Conservation (phyloP, 805 yeast genomes). For the Saccharomycopsis selenospora region DNA sequence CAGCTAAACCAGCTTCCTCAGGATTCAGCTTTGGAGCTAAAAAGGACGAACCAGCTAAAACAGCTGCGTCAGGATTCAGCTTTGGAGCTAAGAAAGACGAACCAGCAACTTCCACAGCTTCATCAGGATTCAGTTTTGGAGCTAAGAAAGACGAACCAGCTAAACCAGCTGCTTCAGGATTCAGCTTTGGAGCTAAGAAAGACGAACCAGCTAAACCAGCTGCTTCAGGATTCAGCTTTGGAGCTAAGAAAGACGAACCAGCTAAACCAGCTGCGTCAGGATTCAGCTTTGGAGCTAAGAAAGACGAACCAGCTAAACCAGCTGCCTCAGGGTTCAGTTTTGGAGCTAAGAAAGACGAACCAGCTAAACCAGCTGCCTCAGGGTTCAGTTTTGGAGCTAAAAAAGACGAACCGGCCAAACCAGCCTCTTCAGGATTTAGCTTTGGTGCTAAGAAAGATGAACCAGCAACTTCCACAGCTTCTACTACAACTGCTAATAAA, state of each 20-base stretch:
- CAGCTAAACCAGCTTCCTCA: constrained; percentile 16
- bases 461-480: constrained; percentile 5
- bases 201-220: constrained; percentile 18
- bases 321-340: constrained; percentile 22
- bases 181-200: constrained; percentile 24
- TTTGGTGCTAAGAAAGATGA: constrained; percentile 28
- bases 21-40: constrained; percentile 22
- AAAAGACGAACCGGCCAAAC: constrained; percentile 13
- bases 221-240: constrained; percentile 26
- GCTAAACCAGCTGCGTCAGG: constrained; percentile 19
- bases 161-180: constrained; percentile 21
- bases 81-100: constrained; percentile 9
- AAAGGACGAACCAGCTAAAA: constrained; percentile 22
- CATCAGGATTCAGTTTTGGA: constrained; percentile 27
- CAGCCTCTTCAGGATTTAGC: constrained; percentile 23
- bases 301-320: constrained; percentile 19
- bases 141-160: constrained; percentile 23
- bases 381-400: constrained; percentile 10
- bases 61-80: not conserved
- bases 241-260: constrained; percentile 20
- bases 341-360: constrained; percentile 21
- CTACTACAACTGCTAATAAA: not conserved
- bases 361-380: constrained; percentile 21
- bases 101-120: constrained; percentile 9
- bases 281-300: constrained; percentile 20